Percentiles rank a stretch among this genome's conserved stretches.
These are phyloP conservation scores for Kwoniella shandongensis DNA, from an alignment of 768 basidiomycete genomes.

Conservation along the genomic window DNA sequence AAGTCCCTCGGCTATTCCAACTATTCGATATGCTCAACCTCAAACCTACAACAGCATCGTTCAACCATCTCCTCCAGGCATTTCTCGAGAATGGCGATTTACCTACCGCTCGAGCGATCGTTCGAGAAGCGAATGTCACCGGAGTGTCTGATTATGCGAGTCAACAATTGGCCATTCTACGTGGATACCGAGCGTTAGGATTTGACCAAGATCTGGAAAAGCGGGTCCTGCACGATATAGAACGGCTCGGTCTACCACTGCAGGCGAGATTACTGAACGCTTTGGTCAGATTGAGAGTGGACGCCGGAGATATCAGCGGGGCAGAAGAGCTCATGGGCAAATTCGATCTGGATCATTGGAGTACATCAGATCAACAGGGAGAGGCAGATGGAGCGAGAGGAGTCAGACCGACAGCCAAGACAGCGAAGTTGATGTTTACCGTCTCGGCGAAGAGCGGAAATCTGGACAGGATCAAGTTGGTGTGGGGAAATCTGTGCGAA, in stretches of 20 bases:
- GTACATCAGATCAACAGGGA: background rate
- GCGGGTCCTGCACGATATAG: slow-evolving; percentile 22
- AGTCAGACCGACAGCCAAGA: slow-evolving; percentile 9
- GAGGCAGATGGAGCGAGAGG: background rate
- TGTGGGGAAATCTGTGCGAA: slow-evolving; percentile 8
- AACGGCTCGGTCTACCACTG: slow-evolving; percentile 11
- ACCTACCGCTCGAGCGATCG: slow-evolving; percentile 7
- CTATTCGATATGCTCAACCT: slow-evolving; percentile 8
- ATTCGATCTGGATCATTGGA: slow-evolving; percentile 19
- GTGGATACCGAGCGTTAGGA: slow-evolving; percentile 24
- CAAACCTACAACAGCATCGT: slow-evolving; percentile 7
- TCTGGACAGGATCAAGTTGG: slow-evolving; percentile 3
- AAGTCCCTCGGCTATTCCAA: slow-evolving; percentile 17
- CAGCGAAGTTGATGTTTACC: slow-evolving; percentile 5
- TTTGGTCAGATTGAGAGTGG: slow-evolving; percentile 18
- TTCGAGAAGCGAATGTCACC: slow-evolving; percentile 6
- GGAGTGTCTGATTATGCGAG: slow-evolving; percentile 1
- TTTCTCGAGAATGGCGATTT: slow-evolving; percentile 21
- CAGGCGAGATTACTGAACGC: slow-evolving; percentile 20
- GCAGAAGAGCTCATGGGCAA: slow-evolving; percentile 7
- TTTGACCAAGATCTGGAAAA: slow-evolving; percentile 23
- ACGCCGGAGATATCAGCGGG: slow-evolving; percentile 14
- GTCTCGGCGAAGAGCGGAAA: slow-evolving; percentile 1
- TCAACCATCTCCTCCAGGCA: slow-evolving; percentile 23
- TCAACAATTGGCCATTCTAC: slow-evolving; percentile 29